Evolutionary conservation across 169 alveolate genomes (phyloP).

Genomic region (Blepharisma undulans): DNA sequence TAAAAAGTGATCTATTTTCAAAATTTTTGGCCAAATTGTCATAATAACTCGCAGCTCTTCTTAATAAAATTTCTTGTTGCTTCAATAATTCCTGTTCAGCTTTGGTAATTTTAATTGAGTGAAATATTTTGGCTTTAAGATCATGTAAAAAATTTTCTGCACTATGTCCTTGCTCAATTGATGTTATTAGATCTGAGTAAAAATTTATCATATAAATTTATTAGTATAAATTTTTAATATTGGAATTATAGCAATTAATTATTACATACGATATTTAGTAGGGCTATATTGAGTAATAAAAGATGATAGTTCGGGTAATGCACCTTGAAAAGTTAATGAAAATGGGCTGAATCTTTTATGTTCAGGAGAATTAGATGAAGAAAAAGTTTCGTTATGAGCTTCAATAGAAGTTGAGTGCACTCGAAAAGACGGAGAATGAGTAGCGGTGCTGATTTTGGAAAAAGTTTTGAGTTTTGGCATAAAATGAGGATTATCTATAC

Average conservation of each 20-base stretch:
- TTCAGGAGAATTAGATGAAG: background rate
- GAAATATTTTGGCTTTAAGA: background rate
- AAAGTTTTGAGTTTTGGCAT: background rate
- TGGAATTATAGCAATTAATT: background rate
- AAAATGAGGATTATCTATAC: background rate
- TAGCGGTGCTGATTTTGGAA: background rate
- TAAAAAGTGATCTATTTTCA: background rate
- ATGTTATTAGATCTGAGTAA: no score
- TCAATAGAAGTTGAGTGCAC: background rate
- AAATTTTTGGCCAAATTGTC: background rate
- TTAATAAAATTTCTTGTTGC: background rate
- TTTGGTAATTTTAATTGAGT: no score
- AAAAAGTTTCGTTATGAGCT: background rate
- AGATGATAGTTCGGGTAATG: background rate
- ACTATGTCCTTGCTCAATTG: background rate
- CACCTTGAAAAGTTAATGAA: background rate
- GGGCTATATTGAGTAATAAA: background rate
- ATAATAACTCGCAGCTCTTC: no score
- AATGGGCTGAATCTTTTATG: background rate
- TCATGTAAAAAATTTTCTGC: background rate
- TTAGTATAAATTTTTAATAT: no score
- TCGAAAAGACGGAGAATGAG: background rate
- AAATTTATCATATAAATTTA: no score
- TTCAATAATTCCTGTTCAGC: background rate
- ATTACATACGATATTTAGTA: background rate